These are phyloP conservation scores for Vachellia pachyceras DNA, from an alignment of 306 rosid species.

Conservation along the genomic window DNA sequence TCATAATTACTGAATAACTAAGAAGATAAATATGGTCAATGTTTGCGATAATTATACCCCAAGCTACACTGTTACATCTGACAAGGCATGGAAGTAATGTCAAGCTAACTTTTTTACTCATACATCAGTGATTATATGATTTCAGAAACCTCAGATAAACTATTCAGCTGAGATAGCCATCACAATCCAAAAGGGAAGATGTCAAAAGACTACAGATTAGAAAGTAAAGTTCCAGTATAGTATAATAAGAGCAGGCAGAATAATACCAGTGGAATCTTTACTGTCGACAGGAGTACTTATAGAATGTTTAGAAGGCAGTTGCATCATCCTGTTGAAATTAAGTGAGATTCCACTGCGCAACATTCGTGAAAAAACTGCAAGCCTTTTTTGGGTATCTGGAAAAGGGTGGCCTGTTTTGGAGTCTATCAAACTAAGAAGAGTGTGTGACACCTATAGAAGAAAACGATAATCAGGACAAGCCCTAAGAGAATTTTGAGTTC, in stretches of 20 bases:
- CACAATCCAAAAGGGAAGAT: slow-evolving; percentile 24
- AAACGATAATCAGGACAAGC: slow-evolving; percentile 43
- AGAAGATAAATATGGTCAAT: slow-evolving; percentile 13
- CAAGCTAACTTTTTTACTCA: slow-evolving; percentile 20
- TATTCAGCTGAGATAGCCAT: slow-evolving; percentile 27
- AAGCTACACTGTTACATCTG: slow-evolving; percentile 29
- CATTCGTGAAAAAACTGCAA: slow-evolving; percentile 72
- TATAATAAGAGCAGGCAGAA: slow-evolving; percentile 26
- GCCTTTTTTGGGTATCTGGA: slow-evolving; percentile 66
- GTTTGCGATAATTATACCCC: slow-evolving; percentile 21
- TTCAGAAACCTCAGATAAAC: slow-evolving; percentile 25
- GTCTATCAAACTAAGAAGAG: slow-evolving; percentile 91
- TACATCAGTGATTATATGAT: slow-evolving; percentile 24
- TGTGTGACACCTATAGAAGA: slow-evolving; percentile 83
- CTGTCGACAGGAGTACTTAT: slow-evolving; percentile 51
- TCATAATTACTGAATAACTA: slow-evolving; percentile 9
- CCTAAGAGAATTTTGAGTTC: slow-evolving; percentile 29
- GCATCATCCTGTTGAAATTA: slow-evolving; percentile 67
- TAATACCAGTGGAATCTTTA: slow-evolving; percentile 67
- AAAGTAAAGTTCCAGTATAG: slow-evolving; percentile 25
- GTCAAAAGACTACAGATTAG: neutral
- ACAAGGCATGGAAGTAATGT: slow-evolving; percentile 28
- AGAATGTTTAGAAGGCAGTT: slow-evolving; percentile 55
- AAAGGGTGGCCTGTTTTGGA: slow-evolving; percentile 78
- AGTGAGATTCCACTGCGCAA: slow-evolving; percentile 84